Percentiles rank a stretch among this genome's conserved stretches.
phyloP scores from a whole-genome alignment of 306 rosid genomes.

The Vicia sativa region DNA sequence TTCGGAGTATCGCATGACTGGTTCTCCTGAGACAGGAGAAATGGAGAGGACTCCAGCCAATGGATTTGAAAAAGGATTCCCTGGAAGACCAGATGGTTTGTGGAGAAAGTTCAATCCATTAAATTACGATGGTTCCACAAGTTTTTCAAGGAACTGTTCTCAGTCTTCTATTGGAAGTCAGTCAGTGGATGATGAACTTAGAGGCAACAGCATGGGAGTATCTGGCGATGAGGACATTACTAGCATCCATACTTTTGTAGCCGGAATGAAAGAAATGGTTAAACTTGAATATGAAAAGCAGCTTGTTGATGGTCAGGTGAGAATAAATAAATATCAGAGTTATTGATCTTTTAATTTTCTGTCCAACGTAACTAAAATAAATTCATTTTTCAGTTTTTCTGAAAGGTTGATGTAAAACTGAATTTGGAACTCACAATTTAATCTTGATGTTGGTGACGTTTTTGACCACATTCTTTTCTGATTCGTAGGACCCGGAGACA shows the following conservation, averaged over 20 bases:
- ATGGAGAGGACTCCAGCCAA: conserved; percentile 66
- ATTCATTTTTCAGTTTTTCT: neutral
- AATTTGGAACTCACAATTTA: neutral
- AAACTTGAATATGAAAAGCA: conserved; percentile 77
- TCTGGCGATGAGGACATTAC: conserved; percentile 76
- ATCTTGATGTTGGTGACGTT: neutral
- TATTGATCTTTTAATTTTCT: neutral
- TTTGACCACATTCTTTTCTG: conserved; percentile 35
- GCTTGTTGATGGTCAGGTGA: conserved; percentile 70
- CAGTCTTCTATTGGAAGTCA: conserved; percentile 85
- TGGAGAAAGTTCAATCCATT: conserved; percentile 57
- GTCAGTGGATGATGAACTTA: conserved; percentile 58
- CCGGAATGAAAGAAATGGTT: conserved; percentile 91
- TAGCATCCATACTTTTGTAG: conserved; percentile 83
- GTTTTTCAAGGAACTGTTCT: conserved; percentile 68
- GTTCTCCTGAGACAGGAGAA: conserved; percentile 60
- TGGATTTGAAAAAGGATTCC: conserved; percentile 70
- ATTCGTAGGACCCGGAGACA: conserved; percentile 55
- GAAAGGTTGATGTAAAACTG: neutral
- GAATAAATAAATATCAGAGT: conserved; percentile 36
- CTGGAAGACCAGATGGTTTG: conserved; percentile 84
- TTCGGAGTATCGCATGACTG: conserved; percentile 54
- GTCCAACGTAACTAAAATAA: conserved; percentile 24
- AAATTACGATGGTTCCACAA: conserved; percentile 45
- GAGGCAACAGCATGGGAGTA: conserved; percentile 49